Evolutionary conservation across 1,139 yeast genomes (phyloP).

Genomic region (Taiozyma sp.): DNA sequence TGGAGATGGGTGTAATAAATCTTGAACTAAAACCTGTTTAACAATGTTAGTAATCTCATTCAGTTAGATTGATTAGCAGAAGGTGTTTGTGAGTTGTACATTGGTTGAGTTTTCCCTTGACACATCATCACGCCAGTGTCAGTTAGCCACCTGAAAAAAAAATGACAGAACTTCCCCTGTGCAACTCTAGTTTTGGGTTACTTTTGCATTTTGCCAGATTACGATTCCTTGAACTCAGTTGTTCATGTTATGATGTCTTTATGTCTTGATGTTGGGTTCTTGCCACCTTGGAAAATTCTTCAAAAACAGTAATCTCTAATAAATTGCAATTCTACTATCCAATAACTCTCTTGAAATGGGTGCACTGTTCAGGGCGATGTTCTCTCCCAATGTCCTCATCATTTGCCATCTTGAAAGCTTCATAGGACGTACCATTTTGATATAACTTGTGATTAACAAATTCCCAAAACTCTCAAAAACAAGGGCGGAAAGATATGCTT

Average conservation of each 20-base stretch:
- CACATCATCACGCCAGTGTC: background rate
- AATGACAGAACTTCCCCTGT: background rate
- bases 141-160: background rate
- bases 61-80: background rate
- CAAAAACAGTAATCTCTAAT: background rate
- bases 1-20: constrained; percentile 95
- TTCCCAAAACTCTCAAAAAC: background rate
- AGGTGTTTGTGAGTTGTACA: background rate
- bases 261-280: background rate
- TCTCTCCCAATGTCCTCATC: background rate
- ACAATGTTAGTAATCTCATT: background rate
- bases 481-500: background rate
- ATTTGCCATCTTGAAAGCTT: background rate
- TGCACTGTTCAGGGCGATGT: background rate
- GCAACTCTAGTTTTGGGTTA: background rate
- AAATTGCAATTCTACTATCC: background rate
- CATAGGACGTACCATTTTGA: background rate
- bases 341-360: background rate
- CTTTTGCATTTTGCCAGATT: background rate
- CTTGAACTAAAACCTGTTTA: constrained; percentile 85
- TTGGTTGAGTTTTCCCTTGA: background rate
- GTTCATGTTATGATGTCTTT: background rate
- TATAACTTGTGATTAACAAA: background rate
- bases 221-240: background rate
- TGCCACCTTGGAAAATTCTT: background rate